phyloP scores from a whole-genome alignment of 352 stramenopile species.

The Phytophthora cryptogea region DNA sequence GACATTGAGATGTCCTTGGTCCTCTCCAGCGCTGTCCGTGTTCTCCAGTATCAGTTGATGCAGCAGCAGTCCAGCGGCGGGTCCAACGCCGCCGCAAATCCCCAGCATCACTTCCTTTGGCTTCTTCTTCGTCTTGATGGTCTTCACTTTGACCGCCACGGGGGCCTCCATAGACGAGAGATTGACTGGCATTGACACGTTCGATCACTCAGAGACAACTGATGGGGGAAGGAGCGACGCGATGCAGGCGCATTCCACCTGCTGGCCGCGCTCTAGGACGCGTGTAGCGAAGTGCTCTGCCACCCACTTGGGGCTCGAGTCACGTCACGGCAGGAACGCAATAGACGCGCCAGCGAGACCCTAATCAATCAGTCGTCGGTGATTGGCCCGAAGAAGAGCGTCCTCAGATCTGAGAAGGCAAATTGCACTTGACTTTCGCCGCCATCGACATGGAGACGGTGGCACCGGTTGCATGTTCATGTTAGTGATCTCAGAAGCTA shows the following conservation, averaged over 20 bases:
- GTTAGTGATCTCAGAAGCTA: no score
- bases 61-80: slow-evolving; percentile 68
- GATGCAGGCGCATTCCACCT: slow-evolving; percentile 19
- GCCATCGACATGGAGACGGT: background rate
- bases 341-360: slow-evolving; percentile 3
- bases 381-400: slow-evolving; percentile 11
- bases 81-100: slow-evolving; percentile 76
- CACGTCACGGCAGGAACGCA: slow-evolving; percentile 7
- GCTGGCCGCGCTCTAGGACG: slow-evolving; percentile 1
- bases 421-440: background rate
- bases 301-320: slow-evolving; percentile 7
- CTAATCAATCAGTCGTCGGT: background rate
- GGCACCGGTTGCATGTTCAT: no score
- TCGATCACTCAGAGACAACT: slow-evolving; percentile 9
- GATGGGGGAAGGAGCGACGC: background rate
- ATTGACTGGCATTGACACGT: background rate
- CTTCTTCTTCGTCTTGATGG: slow-evolving; percentile 19
- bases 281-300: slow-evolving; percentile 16
- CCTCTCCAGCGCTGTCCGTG: slow-evolving; percentile 61
- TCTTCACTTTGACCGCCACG: slow-evolving; percentile 12
- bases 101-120: slow-evolving; percentile 60
- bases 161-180: slow-evolving; percentile 9
- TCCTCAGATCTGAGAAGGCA: slow-evolving; percentile 27
- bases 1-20: slow-evolving; percentile 72
- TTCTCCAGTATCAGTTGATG: slow-evolving; percentile 77